A percentile compares a stretch with the other conserved stretches of the same genome.
Conservation (phyloP, 371 early-diverging fungal genomes). For the Mortierella sp. region DNA sequence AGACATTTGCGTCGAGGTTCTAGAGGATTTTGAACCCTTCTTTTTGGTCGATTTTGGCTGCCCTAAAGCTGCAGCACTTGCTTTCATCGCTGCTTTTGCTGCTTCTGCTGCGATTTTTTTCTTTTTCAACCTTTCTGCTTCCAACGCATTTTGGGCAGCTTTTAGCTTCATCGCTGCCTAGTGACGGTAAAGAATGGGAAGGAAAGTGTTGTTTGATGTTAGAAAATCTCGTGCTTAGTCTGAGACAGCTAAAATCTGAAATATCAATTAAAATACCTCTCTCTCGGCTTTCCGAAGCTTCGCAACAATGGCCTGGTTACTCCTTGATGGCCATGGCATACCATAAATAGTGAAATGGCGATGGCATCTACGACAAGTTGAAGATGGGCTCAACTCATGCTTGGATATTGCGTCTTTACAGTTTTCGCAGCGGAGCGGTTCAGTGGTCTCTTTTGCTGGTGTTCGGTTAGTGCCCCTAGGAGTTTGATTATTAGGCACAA, state of each 20-base stretch:
- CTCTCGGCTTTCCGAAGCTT: constrained; percentile 11
- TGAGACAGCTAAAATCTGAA: too few relatives aligned
- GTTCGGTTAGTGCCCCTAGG: not conserved
- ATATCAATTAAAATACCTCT: constrained; percentile 14
- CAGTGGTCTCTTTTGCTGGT: not conserved
- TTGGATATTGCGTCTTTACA: constrained; percentile 19
- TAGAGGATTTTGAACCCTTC: not conserved
- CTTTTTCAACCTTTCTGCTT: constrained; percentile 15
- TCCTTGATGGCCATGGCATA: constrained; percentile 36
- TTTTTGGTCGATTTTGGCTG: not conserved
- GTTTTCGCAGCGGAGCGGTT: constrained; percentile 11
- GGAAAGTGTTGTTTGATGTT: too few relatives aligned
- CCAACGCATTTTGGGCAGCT: constrained; percentile 11
- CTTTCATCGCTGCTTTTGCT: constrained; percentile 15
- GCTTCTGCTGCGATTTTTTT: constrained; percentile 20
- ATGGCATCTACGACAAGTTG: constrained; percentile 32
- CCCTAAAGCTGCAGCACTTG: not conserved
- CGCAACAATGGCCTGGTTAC: constrained; percentile 10
- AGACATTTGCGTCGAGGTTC: not conserved
- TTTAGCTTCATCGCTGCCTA: constrained; percentile 21
- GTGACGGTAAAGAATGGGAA: not conserved
- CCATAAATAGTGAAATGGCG: constrained; percentile 38
- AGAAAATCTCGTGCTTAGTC: not conserved
- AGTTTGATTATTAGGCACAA: not conserved
- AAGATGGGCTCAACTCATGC: constrained; percentile 5